Conservation (phyloP, 176 grass and related monocot genomes). For the Microstegium vimineum region DNA sequence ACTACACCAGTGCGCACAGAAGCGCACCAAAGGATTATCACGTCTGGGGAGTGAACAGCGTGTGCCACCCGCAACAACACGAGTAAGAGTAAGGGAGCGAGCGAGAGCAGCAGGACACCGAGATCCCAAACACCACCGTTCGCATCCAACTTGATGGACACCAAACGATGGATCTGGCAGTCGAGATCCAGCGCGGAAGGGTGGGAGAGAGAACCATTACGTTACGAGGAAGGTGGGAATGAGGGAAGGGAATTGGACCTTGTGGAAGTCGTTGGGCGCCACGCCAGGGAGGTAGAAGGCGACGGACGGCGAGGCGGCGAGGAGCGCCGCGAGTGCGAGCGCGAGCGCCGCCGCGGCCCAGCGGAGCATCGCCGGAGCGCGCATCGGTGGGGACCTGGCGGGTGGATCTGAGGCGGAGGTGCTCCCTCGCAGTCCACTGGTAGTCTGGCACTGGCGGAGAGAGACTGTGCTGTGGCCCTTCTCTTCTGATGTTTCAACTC, state of each 20-base stretch:
- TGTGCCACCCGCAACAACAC: too few species aligned
- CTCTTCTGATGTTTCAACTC: not conserved
- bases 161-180: not conserved
- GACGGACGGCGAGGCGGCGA: not conserved
- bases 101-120: not conserved
- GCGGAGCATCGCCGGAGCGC: constrained; percentile 18
- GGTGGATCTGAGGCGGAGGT: not conserved
- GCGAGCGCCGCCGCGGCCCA: not conserved
- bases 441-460: not conserved
- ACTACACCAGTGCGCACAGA: not conserved
- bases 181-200: not conserved
- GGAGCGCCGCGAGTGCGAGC: not conserved
- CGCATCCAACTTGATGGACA: not conserved
- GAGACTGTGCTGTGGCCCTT: not conserved
- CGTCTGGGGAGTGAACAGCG: too few species aligned
- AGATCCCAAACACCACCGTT: not conserved
- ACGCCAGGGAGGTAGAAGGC: constrained; percentile 41
- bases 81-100: too few species aligned
- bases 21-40: not conserved
- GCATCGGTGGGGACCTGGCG: not conserved
- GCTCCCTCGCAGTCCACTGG: not conserved
- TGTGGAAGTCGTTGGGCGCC: constrained; percentile 34
- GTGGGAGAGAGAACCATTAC: not conserved
- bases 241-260: not conserved
- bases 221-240: not conserved